Percentiles rank a stretch among this genome's conserved stretches.
phyloP scores from a whole-genome alignment of 768 basidiomycete species.

The Tricholoma hemisulphureum region DNA sequence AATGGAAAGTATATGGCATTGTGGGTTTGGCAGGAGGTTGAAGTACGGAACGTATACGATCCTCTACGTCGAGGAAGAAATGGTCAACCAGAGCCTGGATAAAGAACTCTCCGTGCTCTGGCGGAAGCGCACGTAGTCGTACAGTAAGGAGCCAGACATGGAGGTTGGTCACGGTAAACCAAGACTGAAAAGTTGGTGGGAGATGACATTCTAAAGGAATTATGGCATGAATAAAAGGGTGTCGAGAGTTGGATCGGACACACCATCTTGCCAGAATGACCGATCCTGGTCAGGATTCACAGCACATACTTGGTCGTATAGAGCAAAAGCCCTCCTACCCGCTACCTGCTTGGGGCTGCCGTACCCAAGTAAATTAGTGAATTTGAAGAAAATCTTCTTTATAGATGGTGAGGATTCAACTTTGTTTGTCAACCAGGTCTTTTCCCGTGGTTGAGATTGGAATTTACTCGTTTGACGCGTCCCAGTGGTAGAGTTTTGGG shows the following conservation, averaged over 20 bases:
- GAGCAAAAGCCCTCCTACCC: constrained; percentile 51
- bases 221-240: constrained; percentile 7
- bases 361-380: constrained; percentile 57
- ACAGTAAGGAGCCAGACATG: constrained; percentile 91
- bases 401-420: constrained; percentile 50
- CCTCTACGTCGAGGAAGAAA: constrained; percentile 93
- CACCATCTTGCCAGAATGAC: constrained; percentile 66
- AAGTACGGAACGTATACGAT: constrained; percentile 79
- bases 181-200: constrained; percentile 93
- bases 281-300: constrained; percentile 56
- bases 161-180: constrained; percentile 91
- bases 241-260: constrained; percentile 14
- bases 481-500: neutral
- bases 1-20: constrained; percentile 45
- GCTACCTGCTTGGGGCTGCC: constrained; percentile 60
- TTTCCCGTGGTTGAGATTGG: constrained; percentile 17
- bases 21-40: constrained; percentile 49
- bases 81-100: constrained; percentile 87
- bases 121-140: constrained; percentile 80
- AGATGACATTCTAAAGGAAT: constrained; percentile 65
- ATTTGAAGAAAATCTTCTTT: constrained; percentile 42
- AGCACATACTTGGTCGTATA: constrained; percentile 60
- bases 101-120: constrained; percentile 61
- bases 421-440: constrained; percentile 56
- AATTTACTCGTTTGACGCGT: neutral